phyloP scores from a whole-genome alignment of 306 rosid genomes.

The Dryas alaskensis region DNA sequence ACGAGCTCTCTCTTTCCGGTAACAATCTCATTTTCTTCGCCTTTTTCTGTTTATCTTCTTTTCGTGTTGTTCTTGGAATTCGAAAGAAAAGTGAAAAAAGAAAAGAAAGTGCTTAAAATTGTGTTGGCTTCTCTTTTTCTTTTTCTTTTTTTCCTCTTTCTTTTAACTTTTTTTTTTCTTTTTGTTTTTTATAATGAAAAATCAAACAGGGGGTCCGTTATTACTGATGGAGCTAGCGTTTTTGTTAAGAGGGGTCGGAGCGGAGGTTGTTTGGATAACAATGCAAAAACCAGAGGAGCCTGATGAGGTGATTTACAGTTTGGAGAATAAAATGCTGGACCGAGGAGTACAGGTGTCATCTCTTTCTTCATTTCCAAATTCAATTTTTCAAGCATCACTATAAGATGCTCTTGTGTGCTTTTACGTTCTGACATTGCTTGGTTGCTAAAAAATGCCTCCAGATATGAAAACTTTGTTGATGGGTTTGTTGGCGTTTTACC shows the following conservation, averaged over 20 bases:
- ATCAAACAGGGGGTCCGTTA: slow-evolving; percentile 62
- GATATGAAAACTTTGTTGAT: not conserved
- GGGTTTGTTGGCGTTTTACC: not conserved
- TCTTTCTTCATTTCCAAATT: slow-evolving; percentile 4
- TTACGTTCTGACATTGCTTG: not conserved
- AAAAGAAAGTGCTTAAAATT: not conserved
- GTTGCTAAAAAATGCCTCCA: not conserved
- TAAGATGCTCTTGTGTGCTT: not conserved
- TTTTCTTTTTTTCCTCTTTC: not conserved
- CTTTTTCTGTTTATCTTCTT: not conserved
- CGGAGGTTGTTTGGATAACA: slow-evolving; percentile 73
- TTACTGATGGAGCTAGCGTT: slow-evolving; percentile 79
- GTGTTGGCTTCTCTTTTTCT: not conserved
- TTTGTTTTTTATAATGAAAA: not conserved
- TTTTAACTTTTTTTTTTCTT: not conserved
- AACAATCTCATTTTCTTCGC: not conserved
- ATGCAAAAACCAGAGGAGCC: slow-evolving; percentile 53
- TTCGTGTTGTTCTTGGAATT: slow-evolving; percentile 7
- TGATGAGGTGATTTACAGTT: slow-evolving; percentile 56
- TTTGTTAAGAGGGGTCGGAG: slow-evolving; percentile 65
- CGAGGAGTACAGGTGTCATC: slow-evolving; percentile 65
- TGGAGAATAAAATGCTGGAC: slow-evolving; percentile 75
- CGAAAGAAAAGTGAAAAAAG: slow-evolving; percentile 13
- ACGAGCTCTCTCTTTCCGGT: slow-evolving; percentile 84
- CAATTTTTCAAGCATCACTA: not conserved